Evolutionary conservation across 2,329 filamentous ascomycete species (phyloP), one percentile per base, ranked within the genome.

Genomic region (Cordyceps javanica): DNA sequence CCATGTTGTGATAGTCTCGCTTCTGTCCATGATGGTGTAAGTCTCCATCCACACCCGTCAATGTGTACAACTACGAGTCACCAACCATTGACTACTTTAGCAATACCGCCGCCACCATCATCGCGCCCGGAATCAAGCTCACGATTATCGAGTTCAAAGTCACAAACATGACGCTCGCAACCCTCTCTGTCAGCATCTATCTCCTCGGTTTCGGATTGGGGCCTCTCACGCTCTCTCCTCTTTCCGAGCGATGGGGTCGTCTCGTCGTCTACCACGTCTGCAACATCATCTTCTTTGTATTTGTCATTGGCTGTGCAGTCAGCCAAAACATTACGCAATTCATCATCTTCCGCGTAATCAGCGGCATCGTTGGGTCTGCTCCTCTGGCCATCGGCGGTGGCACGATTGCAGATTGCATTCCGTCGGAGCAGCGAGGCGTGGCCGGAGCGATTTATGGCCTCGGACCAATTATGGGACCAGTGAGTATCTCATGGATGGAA

Each of bases 371-470:
- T 0, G 83, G 84, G 0, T 19, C 19, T 41, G 38, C n/a, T 23
- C 38, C 19, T 2, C 76, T 89, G 13, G 86, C 82, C 8, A 84
- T 85, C 64, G 86, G 82, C 0, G 83, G 83, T 9, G 85, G 85
- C 26, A 84, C 87, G 0, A 66, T 88, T 10, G 80, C 79, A 23
- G 86, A 88, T 69, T 75, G 88, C 25, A 86, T 77, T 70, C 71
- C 76, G 0, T 74, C 83, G 0, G 76, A 78, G 21, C 68, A 83
- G 60, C 75, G 86, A 41, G 86, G 83, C 7, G 79, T 79, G 3
- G 85, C 84, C 1, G 83, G 88, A 69, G 81, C 84, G 0, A 76
- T 80, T 0, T 88, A 87, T 64, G 78, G 81, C 1, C 76, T 85
- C 68, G 80, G 83, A 0, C 81, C 86, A 0, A 75, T 86, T 3